phyloP scores from a whole-genome alignment of 305 asterid genomes.

The Fraxinus paxiana region DNA sequence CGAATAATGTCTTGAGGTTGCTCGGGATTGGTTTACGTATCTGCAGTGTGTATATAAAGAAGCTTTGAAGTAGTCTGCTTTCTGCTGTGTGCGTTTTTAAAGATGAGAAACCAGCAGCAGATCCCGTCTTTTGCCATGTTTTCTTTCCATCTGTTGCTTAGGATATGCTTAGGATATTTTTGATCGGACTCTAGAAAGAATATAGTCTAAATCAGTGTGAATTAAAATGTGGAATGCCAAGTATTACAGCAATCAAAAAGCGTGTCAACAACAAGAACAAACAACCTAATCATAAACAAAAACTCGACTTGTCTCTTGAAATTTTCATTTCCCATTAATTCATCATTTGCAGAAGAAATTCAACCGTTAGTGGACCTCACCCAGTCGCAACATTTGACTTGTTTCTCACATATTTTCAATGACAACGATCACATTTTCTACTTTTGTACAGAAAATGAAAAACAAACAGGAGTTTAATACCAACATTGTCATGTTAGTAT shows the following conservation, averaged over 20 bases:
- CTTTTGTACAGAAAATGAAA: no score
- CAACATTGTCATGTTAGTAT: not conserved
- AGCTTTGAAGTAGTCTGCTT: not conserved
- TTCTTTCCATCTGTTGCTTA: not conserved
- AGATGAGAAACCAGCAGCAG: constrained; percentile 1
- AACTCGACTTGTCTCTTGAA: not conserved
- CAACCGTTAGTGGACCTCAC: no score
- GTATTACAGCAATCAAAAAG: not conserved
- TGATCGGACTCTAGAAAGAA: not conserved
- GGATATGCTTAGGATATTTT: not conserved
- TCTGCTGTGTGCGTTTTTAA: constrained; percentile 3
- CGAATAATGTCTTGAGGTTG: not conserved
- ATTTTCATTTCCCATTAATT: not conserved
- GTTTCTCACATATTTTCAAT: no score
- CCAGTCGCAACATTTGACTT: no score
- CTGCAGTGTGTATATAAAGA: constrained; percentile 11
- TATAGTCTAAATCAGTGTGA: not conserved
- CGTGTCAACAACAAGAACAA: not conserved
- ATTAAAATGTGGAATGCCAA: not conserved
- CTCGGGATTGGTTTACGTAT: not conserved
- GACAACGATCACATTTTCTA: no score
- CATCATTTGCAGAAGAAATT: no score
- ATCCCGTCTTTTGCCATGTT: not conserved
- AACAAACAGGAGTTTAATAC: not conserved
- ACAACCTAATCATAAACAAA: not conserved